Evolutionary conservation across 2,329 filamentous ascomycete species (phyloP), one percentile per base, ranked within the genome.

Genomic region (Epichloe glyceriae): DNA sequence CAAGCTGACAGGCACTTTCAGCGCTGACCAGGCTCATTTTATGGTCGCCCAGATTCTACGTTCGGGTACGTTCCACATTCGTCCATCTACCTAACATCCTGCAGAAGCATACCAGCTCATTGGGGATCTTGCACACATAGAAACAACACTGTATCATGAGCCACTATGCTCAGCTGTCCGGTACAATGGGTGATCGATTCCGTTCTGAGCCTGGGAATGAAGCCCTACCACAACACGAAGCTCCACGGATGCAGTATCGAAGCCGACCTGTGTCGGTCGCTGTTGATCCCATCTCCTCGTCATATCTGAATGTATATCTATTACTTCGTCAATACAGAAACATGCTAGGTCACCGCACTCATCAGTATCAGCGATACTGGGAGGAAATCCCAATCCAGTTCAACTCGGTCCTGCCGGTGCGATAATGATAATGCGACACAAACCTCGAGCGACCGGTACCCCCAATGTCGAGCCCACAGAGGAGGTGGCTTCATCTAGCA

Each of bases 311-410:
- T 98, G 93, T 69, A 97, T 97, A 64, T 91, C 90, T 44, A 91
- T 98, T 70, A 97, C 93, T 14, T 96, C 91, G 55, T 89, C 90
- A 54, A 96, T 98, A 79, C 90, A 95, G 63, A 98, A 98, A 72
- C 85, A 96, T 78, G 86, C 89, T 56, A 86, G 93, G 57, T 97
- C 91, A 76, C 88, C 89, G 46, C 90, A 97, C 66, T 95, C 90
- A 12, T 96, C 90, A 5, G 93, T 98, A 43, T 89, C 93, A 38
- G 91, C 91, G 49, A 98, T 98, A 54, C 76, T 98, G 34, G 93
- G 93, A 47, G 88, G 88, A 56, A 79, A 73, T 55, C 80, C 79
- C 26, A 82, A 78, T 54, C 69, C 76, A 6, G 67, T 80, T 51
- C 74, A 77, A 50, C 68, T 80, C 4, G 74, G 73, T 1, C 72